Conservation (phyloP, 2,329 filamentous ascomycete species). For the Harringtonia lauricola region DNA sequence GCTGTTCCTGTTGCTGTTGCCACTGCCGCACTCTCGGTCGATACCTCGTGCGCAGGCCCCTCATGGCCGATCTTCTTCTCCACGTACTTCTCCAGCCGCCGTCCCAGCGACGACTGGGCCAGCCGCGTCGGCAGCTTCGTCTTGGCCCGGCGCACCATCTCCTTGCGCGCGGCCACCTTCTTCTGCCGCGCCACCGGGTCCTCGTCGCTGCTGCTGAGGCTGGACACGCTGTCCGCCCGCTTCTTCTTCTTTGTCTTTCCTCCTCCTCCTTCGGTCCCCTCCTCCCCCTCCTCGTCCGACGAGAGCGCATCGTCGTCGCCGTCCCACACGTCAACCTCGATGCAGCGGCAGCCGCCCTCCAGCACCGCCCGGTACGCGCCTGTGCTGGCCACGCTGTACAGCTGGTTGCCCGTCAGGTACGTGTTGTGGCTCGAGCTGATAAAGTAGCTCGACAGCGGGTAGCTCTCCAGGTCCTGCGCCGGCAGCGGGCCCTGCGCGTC, state of each 20-base stretch:
- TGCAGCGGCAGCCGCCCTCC: conserved; percentile 75
- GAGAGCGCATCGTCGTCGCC: conserved; percentile 62
- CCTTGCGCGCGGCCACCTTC: conserved; percentile 36
- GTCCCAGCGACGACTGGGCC: conserved; percentile 35
- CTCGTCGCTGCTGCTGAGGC: conserved; percentile 13
- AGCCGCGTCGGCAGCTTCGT: conserved; percentile 39
- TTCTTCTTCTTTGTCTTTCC: background rate
- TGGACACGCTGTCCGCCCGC: background rate
- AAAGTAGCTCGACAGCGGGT: conserved; percentile 81
- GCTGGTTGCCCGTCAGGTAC: conserved; percentile 80
- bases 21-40: background rate
- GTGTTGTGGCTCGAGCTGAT: conserved; percentile 95
- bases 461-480: conserved; percentile 44
- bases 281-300: conserved; percentile 14
- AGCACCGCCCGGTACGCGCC: conserved; percentile 80
- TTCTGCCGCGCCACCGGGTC: conserved; percentile 14
- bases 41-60: background rate
- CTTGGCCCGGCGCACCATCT: conserved; percentile 51
- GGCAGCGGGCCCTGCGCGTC: conserved; percentile 28
- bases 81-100: conserved; percentile 25
- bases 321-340: conserved; percentile 95
- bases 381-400: conserved; percentile 76
- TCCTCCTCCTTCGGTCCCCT: background rate
- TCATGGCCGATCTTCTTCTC: conserved; percentile 17
- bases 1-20: background rate